phyloP scores from a whole-genome alignment of 768 basidiomycete genomes.

The Cystofilobasidium capitatum region DNA sequence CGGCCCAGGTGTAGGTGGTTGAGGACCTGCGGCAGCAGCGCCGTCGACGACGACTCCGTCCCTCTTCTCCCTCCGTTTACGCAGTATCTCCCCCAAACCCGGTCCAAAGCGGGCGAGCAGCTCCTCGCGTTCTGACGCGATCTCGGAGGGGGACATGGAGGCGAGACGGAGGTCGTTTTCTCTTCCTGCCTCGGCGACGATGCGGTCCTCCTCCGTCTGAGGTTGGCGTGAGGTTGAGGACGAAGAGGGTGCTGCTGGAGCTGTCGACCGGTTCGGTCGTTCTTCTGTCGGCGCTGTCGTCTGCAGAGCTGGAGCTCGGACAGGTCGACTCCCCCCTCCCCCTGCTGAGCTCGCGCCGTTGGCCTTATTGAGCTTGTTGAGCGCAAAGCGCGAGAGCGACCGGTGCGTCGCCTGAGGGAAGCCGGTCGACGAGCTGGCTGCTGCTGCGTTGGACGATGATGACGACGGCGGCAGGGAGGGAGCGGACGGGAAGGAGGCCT shows the following conservation, averaged over 20 bases:
- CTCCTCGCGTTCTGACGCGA: conserved; percentile 55
- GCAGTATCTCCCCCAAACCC: conserved; percentile 55
- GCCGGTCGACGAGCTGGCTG: conserved; percentile 41
- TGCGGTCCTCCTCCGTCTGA: conserved; percentile 47
- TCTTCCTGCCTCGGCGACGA: conserved; percentile 43
- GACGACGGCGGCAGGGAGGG: conserved; percentile 30
- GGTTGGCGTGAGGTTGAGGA: neutral
- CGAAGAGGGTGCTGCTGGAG: neutral
- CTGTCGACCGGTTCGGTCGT: neutral
- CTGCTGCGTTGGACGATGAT: conserved; percentile 17
- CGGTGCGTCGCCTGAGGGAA: conserved; percentile 60
- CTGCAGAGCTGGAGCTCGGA: conserved; percentile 9
- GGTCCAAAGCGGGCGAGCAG: conserved; percentile 64
- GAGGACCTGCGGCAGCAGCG: neutral
- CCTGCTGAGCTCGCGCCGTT: conserved; percentile 10
- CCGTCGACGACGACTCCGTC: conserved; percentile 33
- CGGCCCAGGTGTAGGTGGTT: neutral
- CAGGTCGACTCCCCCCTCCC: neutral
- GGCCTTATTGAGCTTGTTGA: conserved; percentile 34
- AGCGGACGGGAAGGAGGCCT: conserved; percentile 31
- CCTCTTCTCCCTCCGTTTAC: conserved; percentile 47
- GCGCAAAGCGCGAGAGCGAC: conserved; percentile 49
- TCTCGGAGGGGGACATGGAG: conserved; percentile 61
- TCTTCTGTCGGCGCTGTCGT: neutral
- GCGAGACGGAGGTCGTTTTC: conserved; percentile 59